These are phyloP conservation scores for Candida sakaeoensis DNA, from an alignment of 805 yeast genomes.

Conservation along the genomic window DNA sequence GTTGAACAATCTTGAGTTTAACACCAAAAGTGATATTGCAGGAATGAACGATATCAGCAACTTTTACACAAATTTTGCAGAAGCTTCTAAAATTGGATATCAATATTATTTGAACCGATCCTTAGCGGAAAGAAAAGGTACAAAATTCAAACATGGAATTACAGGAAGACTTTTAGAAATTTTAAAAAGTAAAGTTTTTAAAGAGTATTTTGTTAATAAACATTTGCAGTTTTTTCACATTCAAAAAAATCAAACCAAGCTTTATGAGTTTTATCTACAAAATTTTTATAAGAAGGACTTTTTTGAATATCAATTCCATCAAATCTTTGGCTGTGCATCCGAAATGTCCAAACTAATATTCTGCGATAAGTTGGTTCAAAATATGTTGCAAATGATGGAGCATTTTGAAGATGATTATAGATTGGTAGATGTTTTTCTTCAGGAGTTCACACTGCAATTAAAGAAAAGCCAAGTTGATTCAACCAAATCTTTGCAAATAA, in stretches of 20 bases:
- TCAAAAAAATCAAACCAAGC: background rate
- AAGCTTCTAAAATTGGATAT: background rate
- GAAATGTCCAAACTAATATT: slow-evolving; percentile 5
- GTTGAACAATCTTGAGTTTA: background rate
- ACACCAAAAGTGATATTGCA: background rate
- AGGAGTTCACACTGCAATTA: slow-evolving; percentile 2
- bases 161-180: background rate
- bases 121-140: background rate
- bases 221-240: slow-evolving; percentile 3
- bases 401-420: slow-evolving; percentile 4
- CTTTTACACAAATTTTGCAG: background rate
- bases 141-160: too few species aligned
- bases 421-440: background rate
- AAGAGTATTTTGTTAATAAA: slow-evolving; percentile 1
- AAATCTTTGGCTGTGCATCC: slow-evolving; percentile 8
- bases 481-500: background rate
- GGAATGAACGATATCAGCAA: too few species aligned
- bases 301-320: slow-evolving; percentile 4
- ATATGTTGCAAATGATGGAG: background rate
- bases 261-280: background rate
- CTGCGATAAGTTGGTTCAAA: background rate
- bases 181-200: background rate
- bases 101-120: slow-evolving; percentile 3
- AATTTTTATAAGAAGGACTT: background rate
- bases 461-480: slow-evolving; percentile 1